phyloP scores from a whole-genome alignment of 441 rosid genomes.

The Populus tomentosa region DNA sequence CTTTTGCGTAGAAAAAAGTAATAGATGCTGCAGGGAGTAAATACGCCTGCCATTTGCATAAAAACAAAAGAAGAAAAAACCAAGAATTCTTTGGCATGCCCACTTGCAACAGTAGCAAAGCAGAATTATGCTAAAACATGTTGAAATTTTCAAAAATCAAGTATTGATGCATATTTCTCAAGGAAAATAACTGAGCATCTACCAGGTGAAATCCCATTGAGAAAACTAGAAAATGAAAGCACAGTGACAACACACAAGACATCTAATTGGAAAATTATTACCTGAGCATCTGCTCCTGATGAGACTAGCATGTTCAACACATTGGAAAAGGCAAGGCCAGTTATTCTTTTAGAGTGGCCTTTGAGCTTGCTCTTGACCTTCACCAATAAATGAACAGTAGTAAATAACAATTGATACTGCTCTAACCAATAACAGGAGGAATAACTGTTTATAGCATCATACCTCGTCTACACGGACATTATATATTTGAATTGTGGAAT shows the following conservation, averaged over 20 bases:
- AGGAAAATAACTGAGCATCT: not conserved
- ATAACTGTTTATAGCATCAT: not conserved
- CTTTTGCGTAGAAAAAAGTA: not conserved
- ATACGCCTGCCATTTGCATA: not conserved
- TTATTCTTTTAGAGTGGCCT: slow-evolving; percentile 91
- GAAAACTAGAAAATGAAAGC: not conserved
- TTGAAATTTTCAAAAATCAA: not conserved
- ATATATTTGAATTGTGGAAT: slow-evolving; percentile 68
- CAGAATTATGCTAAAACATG: not conserved
- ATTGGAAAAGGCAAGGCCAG: slow-evolving; percentile 92
- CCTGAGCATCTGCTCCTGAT: slow-evolving; percentile 98
- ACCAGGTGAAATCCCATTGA: not conserved
- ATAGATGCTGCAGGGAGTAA: not conserved
- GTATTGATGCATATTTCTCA: not conserved
- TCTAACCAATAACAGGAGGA: not conserved
- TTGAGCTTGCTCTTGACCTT: slow-evolving; percentile 96
- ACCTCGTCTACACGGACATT: slow-evolving; percentile 78
- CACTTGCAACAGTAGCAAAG: not conserved
- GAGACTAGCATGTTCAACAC: slow-evolving; percentile 76
- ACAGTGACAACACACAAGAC: not conserved
- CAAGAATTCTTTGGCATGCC: not conserved
- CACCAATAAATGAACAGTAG: slow-evolving; percentile 1
- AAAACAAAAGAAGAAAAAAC: not conserved
- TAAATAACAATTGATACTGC: not conserved
- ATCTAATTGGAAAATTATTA: slow-evolving; percentile 15